These are phyloP conservation scores for Ophiostoma piceae DNA, from an alignment of 2,329 filamentous ascomycete genomes.

Conservation along the genomic window DNA sequence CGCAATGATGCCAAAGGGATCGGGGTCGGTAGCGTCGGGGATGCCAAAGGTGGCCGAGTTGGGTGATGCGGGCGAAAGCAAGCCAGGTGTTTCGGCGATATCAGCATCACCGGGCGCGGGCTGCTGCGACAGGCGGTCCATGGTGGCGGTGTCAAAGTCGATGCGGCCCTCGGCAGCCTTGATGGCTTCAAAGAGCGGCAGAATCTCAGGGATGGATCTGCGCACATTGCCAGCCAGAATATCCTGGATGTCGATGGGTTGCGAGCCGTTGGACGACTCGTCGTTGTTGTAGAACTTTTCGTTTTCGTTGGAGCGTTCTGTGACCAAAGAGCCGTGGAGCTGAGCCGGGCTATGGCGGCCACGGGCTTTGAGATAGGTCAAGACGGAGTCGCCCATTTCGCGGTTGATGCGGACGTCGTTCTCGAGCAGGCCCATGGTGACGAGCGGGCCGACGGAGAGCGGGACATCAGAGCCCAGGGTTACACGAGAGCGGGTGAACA, in stretches of 20 bases:
- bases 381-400: constrained; percentile 50
- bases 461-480: constrained; percentile 48
- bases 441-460: constrained; percentile 50
- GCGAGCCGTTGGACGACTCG: constrained; percentile 11
- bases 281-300: constrained; percentile 50
- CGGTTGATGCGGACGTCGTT: constrained; percentile 42
- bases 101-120: constrained; percentile 71
- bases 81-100: constrained; percentile 43
- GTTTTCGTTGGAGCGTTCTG: constrained; percentile 55
- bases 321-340: constrained; percentile 52
- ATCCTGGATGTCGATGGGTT: constrained; percentile 47
- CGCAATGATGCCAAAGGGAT: constrained; percentile 85
- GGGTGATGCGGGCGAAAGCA: constrained; percentile 36
- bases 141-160: constrained; percentile 63
- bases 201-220: constrained; percentile 50
- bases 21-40: constrained; percentile 73
- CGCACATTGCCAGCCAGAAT: constrained; percentile 54
- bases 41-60: constrained; percentile 57
- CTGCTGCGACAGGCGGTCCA: constrained; percentile 58
- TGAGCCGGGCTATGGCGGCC: constrained; percentile 52
- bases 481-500: constrained; percentile 72
- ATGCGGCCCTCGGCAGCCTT: constrained; percentile 80
- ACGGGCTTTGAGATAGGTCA: constrained; percentile 55
- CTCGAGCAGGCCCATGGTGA: constrained; percentile 48
- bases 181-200: constrained; percentile 70